Percentiles rank a stretch among this genome's conserved stretches.
Conservation (phyloP, 495 filamentous ascomycete genomes). For the Penicillium flavigenum region DNA sequence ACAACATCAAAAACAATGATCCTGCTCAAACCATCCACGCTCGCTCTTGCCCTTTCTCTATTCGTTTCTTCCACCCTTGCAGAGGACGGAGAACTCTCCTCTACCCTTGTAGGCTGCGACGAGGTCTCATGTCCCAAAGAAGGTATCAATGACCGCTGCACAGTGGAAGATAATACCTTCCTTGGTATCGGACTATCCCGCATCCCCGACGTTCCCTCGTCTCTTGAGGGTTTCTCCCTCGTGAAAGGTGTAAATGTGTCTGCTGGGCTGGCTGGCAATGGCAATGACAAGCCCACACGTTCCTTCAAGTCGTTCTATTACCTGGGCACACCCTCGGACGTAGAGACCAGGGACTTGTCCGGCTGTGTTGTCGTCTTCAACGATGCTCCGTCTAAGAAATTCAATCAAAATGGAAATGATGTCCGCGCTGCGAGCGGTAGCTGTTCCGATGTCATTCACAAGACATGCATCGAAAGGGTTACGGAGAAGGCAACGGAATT, state of each 20-base stretch:
- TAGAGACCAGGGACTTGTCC: neutral
- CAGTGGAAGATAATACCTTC: constrained; percentile 14
- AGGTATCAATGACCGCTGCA: constrained; percentile 12
- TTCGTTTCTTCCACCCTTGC: neutral
- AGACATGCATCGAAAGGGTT: neutral
- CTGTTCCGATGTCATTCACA: constrained; percentile 21
- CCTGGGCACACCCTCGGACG: neutral
- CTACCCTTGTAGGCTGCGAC: constrained; percentile 18
- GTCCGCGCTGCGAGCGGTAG: constrained; percentile 12
- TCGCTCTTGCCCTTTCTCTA: neutral
- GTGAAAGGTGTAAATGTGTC: constrained; percentile 23
- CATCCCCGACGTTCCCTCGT: constrained; percentile 7
- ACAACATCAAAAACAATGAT: neutral
- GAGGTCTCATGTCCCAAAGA: constrained; percentile 19
- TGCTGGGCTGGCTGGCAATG: neutral
- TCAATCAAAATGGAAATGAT: neutral
- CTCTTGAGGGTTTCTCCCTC: constrained; percentile 17
- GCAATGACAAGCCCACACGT: neutral
- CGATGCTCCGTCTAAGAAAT: neutral
- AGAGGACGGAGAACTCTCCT: neutral
- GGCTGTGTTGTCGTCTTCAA: constrained; percentile 1
- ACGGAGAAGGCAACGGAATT: constrained; percentile 1
- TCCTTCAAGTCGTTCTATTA: neutral
- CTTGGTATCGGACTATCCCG: constrained; percentile 17
- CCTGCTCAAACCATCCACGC: neutral